Conservation (phyloP, 768 basidiomycete species). For the Lentinula boryana region DNA sequence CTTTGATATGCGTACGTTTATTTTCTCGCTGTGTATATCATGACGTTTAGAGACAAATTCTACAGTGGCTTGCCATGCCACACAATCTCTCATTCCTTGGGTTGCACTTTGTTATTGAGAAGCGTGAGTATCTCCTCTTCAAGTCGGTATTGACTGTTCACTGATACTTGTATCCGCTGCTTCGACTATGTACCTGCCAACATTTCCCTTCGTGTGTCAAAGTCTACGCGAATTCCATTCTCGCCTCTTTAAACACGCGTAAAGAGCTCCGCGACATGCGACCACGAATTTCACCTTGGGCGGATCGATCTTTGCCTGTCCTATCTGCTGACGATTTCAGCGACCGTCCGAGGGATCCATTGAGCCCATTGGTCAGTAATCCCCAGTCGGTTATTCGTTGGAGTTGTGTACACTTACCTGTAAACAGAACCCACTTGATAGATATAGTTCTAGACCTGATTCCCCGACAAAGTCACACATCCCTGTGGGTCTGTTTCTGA, state of each 20-base stretch:
- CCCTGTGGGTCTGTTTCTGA: not conserved
- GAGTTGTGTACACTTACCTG: not conserved
- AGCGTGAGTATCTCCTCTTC: slow-evolving; percentile 23
- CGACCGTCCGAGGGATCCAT: not conserved
- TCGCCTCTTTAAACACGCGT: slow-evolving; percentile 25
- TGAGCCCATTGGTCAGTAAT: not conserved
- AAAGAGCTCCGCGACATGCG: slow-evolving; percentile 17
- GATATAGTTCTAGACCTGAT: not conserved
- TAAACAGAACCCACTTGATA: not conserved
- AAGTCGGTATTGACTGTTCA: not conserved
- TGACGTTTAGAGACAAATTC: not conserved
- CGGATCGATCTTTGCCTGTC: not conserved
- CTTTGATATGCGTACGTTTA: slow-evolving; percentile 34
- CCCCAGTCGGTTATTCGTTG: not conserved
- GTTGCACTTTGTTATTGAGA: slow-evolving; percentile 41
- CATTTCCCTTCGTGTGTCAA: not conserved
- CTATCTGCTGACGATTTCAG: slow-evolving; percentile 2
- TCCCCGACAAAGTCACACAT: not conserved
- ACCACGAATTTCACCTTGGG: slow-evolving; percentile 5
- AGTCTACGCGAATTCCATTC: slow-evolving; percentile 32
- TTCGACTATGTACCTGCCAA: not conserved
- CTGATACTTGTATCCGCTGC: not conserved
- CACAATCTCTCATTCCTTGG: slow-evolving; percentile 37
- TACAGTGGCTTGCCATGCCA: slow-evolving; percentile 38
- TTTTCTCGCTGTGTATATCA: not conserved